Evolutionary conservation across 805 yeast species (phyloP).

Genomic region (Clavispora fructus): DNA sequence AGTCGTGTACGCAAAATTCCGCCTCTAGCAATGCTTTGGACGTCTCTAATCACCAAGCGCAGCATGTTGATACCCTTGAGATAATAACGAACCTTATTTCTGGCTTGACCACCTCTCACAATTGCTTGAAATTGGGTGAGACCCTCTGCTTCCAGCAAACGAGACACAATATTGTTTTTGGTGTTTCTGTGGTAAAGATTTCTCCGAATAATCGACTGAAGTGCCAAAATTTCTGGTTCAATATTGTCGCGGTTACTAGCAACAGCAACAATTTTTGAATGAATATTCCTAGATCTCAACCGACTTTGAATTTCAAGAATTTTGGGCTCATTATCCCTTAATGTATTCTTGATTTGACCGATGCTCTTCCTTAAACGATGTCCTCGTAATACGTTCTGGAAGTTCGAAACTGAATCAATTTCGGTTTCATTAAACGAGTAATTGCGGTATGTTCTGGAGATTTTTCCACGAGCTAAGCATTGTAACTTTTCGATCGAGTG

Average conservation of each 20-base stretch:
- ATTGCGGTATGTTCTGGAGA: constrained; percentile 5
- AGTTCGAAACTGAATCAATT: background rate
- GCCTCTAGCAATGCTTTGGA: constrained; percentile 43
- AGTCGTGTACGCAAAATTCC: constrained; percentile 39
- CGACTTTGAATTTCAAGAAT: constrained; percentile 37
- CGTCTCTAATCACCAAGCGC: constrained; percentile 16
- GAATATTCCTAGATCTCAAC: constrained; percentile 34
- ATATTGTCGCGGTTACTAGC: constrained; percentile 18
- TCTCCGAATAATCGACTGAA: constrained; percentile 30
- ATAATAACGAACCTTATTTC: constrained; percentile 19
- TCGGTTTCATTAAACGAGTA: background rate
- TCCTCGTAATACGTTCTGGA: constrained; percentile 7
- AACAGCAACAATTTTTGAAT: constrained; percentile 16
- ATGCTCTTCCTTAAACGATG: background rate
- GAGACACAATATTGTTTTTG: constrained; percentile 14
- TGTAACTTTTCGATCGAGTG: constrained; percentile 36
- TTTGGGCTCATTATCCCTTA: constrained; percentile 11
- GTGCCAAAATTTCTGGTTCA: constrained; percentile 17
- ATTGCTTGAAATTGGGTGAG: constrained; percentile 33
- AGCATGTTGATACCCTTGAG: constrained; percentile 7
- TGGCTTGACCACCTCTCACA: constrained; percentile 30
- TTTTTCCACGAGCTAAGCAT: constrained; percentile 28
- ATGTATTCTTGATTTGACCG: background rate
- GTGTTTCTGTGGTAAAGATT: constrained; percentile 16
- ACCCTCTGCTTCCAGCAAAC: constrained; percentile 5